Evolutionary conservation across 2,329 filamentous ascomycete species (phyloP).

Genomic region (Rhynchosporium graminicola): DNA sequence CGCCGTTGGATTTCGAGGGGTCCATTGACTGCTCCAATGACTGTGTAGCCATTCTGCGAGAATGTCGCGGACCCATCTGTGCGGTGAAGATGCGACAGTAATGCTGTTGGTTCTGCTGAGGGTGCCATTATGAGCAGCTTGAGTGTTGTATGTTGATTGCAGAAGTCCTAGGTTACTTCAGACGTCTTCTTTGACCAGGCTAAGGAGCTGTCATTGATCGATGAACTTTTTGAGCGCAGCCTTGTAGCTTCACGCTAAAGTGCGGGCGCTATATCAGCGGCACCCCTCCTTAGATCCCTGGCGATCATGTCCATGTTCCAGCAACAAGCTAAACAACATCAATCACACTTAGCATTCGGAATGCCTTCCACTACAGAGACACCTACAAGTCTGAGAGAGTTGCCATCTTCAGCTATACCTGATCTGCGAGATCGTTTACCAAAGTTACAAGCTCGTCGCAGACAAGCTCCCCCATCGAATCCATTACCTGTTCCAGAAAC

Average conservation of each 20-base stretch:
- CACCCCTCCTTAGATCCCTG: conserved; percentile 2
- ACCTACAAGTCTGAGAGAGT: conserved; percentile 14
- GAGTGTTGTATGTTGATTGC: neutral
- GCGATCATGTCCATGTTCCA: neutral
- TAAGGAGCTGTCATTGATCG: neutral
- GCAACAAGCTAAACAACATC: neutral
- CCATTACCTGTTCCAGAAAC: conserved; percentile 71
- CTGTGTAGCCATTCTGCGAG: conserved; percentile 72
- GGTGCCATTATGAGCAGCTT: conserved; percentile 45
- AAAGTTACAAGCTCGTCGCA: conserved; percentile 66
- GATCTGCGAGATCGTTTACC: conserved; percentile 61
- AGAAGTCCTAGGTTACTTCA: neutral
- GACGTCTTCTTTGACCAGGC: neutral
- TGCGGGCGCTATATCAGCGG: conserved; percentile 10
- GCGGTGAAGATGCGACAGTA: conserved; percentile 62
- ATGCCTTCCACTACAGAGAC: conserved; percentile 36
- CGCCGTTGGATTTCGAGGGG: conserved; percentile 86
- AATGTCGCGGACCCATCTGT: conserved; percentile 81
- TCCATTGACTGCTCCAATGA: conserved; percentile 87
- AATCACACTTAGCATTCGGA: conserved; percentile 21
- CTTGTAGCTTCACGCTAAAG: conserved; percentile 14
- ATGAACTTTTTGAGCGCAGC: conserved; percentile 13
- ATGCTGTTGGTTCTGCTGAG: conserved; percentile 47
- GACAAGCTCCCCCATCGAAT: conserved; percentile 53
- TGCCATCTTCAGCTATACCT: conserved; percentile 41